Base-by-base conservation (phyloP, 2,329 filamentous ascomycete genomes). In the Phoma sp. region DNA sequence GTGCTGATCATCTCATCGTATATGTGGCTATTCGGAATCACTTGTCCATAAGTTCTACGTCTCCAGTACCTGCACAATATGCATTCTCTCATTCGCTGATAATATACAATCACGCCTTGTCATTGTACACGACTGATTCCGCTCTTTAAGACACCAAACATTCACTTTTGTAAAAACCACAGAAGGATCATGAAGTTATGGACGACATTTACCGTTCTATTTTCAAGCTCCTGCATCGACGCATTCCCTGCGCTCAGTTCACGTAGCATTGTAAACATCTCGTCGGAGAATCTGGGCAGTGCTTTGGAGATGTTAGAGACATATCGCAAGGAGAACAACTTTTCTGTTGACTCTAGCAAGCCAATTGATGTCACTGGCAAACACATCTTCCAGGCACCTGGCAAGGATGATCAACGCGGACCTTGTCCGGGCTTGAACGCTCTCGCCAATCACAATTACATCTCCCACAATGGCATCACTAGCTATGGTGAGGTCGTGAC, bases 361-460 rank as follows among this genome's bases (percentile, higher is more conserved):
- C 71, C 31, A 69, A 77, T 62, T 38, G 67, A 43, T 8, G 31
- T 57, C 17, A 57, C 61, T 17, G 62, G 60, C 19, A 52, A 51
- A 40, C 55, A 66, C 19, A 51, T 57, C 9, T 80, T 75, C 44
- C 57, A 69, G 17, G 70, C 76, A 12, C 77, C 77, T 4, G 67
- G 63, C 2, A 53, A 65, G 2, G 68, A 62, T 13, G 78, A 80
- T 53, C 76, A 80, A 41, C 74, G 76, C 43, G 77, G 76, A 15
- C 71, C 69, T 36, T 79, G 77, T 55, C 77, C 77, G 10, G 76
- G 76, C 13, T 59, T 78, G 17, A 78, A 79, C 53, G 69, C 72
- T 17, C 70, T 76, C 12, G 77, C 77, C 10, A 79, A 79, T 57
- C 76, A 78, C 43, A 55, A 52, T 17, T 67, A 62, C 51, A 65